Conservation (phyloP, 139 green algal species). For the Ostreobium quekettii region DNA sequence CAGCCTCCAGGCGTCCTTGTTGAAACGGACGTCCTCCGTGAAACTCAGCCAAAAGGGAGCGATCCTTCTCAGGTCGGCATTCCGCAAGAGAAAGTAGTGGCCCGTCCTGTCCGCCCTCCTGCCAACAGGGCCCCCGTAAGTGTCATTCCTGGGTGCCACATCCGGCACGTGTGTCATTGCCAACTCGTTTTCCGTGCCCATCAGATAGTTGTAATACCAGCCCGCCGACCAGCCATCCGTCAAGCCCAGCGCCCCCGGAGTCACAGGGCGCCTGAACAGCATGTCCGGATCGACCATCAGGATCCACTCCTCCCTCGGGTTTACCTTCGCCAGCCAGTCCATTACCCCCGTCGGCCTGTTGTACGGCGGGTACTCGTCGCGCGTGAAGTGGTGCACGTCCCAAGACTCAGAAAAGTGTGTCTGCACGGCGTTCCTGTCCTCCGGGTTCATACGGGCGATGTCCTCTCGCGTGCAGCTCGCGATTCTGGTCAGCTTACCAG, state of each 20-base stretch:
- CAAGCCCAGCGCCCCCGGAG: no score
- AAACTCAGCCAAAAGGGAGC: slow-evolving; percentile 64
- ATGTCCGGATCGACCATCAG: slow-evolving; percentile 40
- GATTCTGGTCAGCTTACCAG: no score
- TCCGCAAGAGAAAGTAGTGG: slow-evolving; percentile 73
- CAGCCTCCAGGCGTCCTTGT: slow-evolving; percentile 23
- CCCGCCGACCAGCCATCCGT: slow-evolving; percentile 23
- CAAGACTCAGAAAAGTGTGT: slow-evolving; percentile 60
- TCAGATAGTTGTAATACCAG: slow-evolving; percentile 32
- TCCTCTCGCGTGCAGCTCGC: neutral
- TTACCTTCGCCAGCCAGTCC: slow-evolving; percentile 51
- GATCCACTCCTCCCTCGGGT: slow-evolving; percentile 41
- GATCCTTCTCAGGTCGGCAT: slow-evolving; percentile 62
- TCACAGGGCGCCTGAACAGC: slow-evolving; percentile 41
- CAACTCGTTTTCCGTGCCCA: slow-evolving; percentile 54
- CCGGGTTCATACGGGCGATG: no score
- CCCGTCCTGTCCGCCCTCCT: slow-evolving; percentile 52
- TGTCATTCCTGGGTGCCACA: slow-evolving; percentile 53
- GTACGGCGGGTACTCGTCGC: slow-evolving; percentile 41
- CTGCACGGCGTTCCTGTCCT: no score
- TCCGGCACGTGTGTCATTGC: slow-evolving; percentile 48
- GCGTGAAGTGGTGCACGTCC: slow-evolving; percentile 31
- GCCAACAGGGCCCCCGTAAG: slow-evolving; percentile 33
- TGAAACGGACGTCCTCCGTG: slow-evolving; percentile 49
- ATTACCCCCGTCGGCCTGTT: slow-evolving; percentile 74